phyloP scores from a whole-genome alignment of 2,329 filamentous ascomycete genomes.

The Aureobasidium melanogenum region DNA sequence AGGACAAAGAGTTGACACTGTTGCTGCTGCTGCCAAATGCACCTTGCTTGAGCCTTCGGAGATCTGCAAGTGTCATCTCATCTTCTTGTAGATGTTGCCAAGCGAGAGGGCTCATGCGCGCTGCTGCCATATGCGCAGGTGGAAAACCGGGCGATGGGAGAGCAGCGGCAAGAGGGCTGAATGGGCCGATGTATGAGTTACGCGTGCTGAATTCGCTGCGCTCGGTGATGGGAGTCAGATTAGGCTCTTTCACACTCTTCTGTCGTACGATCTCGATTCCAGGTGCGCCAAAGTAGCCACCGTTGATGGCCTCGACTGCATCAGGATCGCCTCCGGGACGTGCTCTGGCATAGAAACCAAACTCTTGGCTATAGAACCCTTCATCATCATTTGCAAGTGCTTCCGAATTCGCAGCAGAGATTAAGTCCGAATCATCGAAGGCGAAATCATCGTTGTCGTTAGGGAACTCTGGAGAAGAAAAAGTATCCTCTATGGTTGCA shows the following conservation, averaged over 20 bases:
- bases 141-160: slow-evolving; percentile 8
- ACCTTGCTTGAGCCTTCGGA: slow-evolving; percentile 6
- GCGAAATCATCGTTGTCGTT: slow-evolving; percentile 46
- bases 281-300: slow-evolving; percentile 80
- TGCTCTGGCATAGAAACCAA: slow-evolving; percentile 75
- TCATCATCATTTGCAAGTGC: slow-evolving; percentile 86
- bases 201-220: slow-evolving; percentile 92
- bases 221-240: slow-evolving; percentile 92
- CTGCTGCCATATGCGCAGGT: slow-evolving; percentile 1
- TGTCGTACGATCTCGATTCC: slow-evolving; percentile 55
- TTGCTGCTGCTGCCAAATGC: slow-evolving; percentile 12
- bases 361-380: slow-evolving; percentile 92
- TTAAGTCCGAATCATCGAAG: slow-evolving; percentile 69
- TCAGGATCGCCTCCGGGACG: slow-evolving; percentile 36
- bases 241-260: slow-evolving; percentile 78
- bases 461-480: slow-evolving; percentile 5
- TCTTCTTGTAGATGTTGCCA: slow-evolving; percentile 13
- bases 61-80: slow-evolving; percentile 13
- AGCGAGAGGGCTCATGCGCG: slow-evolving; percentile 12
- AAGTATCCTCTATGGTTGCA: slow-evolving; percentile 13
- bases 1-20: slow-evolving; percentile 7
- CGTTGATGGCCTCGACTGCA: slow-evolving; percentile 58
- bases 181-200: slow-evolving; percentile 62
- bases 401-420: slow-evolving; percentile 90
- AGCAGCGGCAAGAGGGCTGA: slow-evolving; percentile 8